Evolutionary conservation across 345 rosid genomes (phyloP), one percentile per base, ranked within the genome.

Genomic region (Reutealis trisperma): DNA sequence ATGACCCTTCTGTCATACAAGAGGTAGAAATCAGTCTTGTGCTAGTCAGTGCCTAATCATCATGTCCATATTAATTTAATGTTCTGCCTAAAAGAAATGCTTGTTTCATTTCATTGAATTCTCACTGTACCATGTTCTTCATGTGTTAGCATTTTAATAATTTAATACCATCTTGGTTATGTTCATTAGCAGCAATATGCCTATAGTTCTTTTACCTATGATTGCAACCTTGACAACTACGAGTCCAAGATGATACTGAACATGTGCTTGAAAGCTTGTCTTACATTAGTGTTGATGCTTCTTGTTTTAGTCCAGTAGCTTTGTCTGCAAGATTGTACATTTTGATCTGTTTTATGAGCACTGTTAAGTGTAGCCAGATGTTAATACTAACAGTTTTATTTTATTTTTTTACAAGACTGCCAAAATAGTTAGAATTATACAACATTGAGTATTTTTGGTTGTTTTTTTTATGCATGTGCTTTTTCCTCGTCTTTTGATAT

Each of bases 1-100:
- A 92, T 18, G 97, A 96, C 71, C 90, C 97, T 66, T 86, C 88
- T 64, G 90, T 96, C 70, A 83, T 93, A 80, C 96, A 88, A 87
- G 98, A 93, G 96, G 99, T 92, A 83, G 84, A 74, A 21, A 10
- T 52, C 75, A 10, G 42, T 58, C 27, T n/a, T 54, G 13, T 60
- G 18, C 66, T 4, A 45, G 37, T 41, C 21, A 27, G 24, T 54
- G 11, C 59, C 22, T 45, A 44, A n/a, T 41, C 27, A 22, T 60
- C 19, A 21, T n/a, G 58, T 49, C 62, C 11, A 67, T 47, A 24
- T 55, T 32, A 37, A 15, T 51, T 37, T 64, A 44, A 27, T 77
- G 2, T 63, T 63, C 7, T 68, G 25, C 63, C 42, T 22, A 72
- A 70, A 18, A 27, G 16, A n/a, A 49, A 21, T 18, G 49, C 30